phyloP scores from a whole-genome alignment of 257 asterid species.

The Prunella vulgaris region DNA sequence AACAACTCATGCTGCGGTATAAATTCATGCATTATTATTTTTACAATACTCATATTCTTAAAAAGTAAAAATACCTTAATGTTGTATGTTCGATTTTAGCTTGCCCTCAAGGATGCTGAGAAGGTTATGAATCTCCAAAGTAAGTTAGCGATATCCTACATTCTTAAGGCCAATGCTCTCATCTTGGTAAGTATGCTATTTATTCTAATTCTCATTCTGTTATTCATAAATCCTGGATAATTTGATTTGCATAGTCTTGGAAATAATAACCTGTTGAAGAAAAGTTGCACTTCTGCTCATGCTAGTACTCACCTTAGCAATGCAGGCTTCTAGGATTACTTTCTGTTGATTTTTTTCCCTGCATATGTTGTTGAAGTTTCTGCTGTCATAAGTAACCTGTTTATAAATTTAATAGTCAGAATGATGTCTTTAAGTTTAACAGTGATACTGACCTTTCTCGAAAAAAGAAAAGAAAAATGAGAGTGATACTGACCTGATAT shows the following conservation, averaged over 20 bases:
- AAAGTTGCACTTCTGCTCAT: not conserved
- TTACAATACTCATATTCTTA: not conserved
- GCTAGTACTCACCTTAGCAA: not conserved
- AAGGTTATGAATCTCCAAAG: constrained; percentile 54
- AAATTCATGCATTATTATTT: not conserved
- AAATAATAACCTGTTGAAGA: not conserved
- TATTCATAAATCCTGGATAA: not conserved
- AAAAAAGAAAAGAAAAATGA: too few relatives aligned
- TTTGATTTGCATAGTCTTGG: not conserved
- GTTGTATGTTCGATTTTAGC: constrained; percentile 38
- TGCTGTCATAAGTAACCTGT: too few relatives aligned
- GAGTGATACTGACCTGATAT: not conserved
- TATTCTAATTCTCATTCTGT: not conserved
- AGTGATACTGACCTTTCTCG: not conserved
- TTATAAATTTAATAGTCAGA: too few relatives aligned
- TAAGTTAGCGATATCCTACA: constrained; percentile 39
- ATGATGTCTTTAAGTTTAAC: not conserved
- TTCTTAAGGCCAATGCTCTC: constrained; percentile 80
- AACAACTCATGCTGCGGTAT: constrained; percentile 87
- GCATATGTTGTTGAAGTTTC: not conserved
- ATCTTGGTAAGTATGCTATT: constrained; percentile 55
- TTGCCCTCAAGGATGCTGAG: constrained; percentile 83
- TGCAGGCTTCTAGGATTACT: constrained; percentile 2
- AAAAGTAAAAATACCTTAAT: not conserved
- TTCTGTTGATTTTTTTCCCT: not conserved